Evolutionary conservation across 805 yeast species (phyloP).

Genomic region (Yarrowia phangngaensis): DNA sequence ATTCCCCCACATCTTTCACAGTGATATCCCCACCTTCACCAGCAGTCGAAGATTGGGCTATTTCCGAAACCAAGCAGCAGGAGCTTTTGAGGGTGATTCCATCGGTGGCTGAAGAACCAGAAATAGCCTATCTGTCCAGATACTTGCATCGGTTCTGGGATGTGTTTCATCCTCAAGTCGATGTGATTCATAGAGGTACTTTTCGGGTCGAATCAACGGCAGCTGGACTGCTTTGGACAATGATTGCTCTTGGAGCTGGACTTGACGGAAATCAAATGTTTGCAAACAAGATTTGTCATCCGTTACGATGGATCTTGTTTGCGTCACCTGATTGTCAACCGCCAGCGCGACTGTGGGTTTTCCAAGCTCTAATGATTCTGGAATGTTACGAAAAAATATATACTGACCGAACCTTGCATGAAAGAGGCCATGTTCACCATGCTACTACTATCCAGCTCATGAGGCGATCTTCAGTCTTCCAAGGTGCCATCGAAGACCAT

Average conservation of each 20-base stretch:
- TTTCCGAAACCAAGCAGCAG: constrained; percentile 37
- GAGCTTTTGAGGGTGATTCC: constrained; percentile 33
- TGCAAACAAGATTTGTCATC: constrained; percentile 49
- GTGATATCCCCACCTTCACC: constrained; percentile 41
- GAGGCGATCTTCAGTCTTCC: constrained; percentile 66
- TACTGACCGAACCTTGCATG: constrained; percentile 65
- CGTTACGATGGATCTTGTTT: constrained; percentile 67
- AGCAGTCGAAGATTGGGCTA: constrained; percentile 38
- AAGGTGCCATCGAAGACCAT: constrained; percentile 32
- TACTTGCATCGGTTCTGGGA: constrained; percentile 50
- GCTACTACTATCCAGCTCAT: constrained; percentile 79
- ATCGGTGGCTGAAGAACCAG: constrained; percentile 33
- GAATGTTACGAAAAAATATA: constrained; percentile 78
- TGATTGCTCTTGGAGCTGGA: constrained; percentile 56
- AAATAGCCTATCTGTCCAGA: constrained; percentile 26
- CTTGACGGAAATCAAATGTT: constrained; percentile 41
- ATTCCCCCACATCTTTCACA: constrained; percentile 44
- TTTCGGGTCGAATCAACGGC: constrained; percentile 50
- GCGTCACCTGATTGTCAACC: constrained; percentile 68
- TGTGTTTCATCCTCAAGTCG: constrained; percentile 56
- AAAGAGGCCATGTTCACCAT: constrained; percentile 79
- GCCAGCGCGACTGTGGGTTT: constrained; percentile 71
- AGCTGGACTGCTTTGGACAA: constrained; percentile 50
- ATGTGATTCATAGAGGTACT: constrained; percentile 57
- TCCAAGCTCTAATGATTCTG: constrained; percentile 68